A percentile compares a stretch with the other conserved stretches of the same genome.
These are phyloP conservation scores for Globisporangium paddicum DNA, from an alignment of 352 stramenopile species.

Conservation along the genomic window DNA sequence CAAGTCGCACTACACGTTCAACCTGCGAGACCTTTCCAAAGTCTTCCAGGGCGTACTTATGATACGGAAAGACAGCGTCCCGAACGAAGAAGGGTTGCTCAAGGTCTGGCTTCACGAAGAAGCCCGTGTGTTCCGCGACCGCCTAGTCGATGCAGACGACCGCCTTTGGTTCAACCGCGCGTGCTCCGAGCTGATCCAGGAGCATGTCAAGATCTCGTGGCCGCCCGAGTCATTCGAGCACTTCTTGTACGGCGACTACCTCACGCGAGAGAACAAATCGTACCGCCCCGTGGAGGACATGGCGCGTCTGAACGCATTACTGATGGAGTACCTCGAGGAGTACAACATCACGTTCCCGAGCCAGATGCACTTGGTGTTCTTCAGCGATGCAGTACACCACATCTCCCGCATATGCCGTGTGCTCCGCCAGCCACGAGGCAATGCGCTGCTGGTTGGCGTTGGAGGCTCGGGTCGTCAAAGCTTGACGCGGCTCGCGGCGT, in stretches of 20 bases:
- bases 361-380: constrained; percentile 95
- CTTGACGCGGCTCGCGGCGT: constrained; percentile 86
- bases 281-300: constrained; percentile 76
- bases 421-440: constrained; percentile 88
- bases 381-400: constrained; percentile 93
- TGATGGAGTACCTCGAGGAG: constrained; percentile 91
- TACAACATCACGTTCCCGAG: constrained; percentile 93
- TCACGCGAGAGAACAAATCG: constrained; percentile 71
- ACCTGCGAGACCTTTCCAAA: constrained; percentile 91
- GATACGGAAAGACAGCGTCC: constrained; percentile 77
- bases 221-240: constrained; percentile 65
- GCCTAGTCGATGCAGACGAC: constrained; percentile 85
- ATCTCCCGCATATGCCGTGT: constrained; percentile 92
- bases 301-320: constrained; percentile 58
- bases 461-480: constrained; percentile 89
- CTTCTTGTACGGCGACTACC: constrained; percentile 89
- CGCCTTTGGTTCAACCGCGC: constrained; percentile 83
- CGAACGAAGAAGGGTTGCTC: constrained; percentile 66
- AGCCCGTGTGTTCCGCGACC: constrained; percentile 90
- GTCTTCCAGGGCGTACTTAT: constrained; percentile 93
- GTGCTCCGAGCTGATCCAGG: constrained; percentile 68
- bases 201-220: constrained; percentile 62
- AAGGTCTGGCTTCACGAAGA: constrained; percentile 92
- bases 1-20: constrained; percentile 95
- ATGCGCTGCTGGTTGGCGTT: constrained; percentile 91